phyloP scores from a whole-genome alignment of 768 basidiomycete species.

The Lactarius hengduanensis region DNA sequence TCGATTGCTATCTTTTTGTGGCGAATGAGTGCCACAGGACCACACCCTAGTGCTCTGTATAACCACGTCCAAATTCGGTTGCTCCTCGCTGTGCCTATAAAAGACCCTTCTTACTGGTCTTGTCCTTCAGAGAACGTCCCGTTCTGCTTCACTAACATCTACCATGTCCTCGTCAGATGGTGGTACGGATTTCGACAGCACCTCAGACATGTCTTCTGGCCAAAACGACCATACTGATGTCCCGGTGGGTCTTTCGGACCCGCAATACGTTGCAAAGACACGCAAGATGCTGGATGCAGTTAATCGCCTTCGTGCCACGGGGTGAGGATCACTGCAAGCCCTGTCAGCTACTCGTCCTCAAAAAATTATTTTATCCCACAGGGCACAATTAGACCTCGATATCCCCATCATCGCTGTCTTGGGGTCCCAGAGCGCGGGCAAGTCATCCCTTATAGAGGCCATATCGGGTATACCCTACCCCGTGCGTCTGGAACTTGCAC shows the following conservation, averaged over 20 bases:
- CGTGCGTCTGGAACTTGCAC: slow-evolving; percentile 74
- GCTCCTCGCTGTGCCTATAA: not conserved
- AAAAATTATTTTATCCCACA: slow-evolving; percentile 36
- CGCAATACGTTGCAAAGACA: slow-evolving; percentile 41
- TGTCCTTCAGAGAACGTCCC: not conserved
- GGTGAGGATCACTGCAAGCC: slow-evolving; percentile 40
- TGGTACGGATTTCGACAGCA: not conserved
- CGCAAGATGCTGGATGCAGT: slow-evolving; percentile 56
- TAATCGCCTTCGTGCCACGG: slow-evolving; percentile 59
- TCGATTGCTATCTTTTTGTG: not conserved
- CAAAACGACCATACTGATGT: not conserved
- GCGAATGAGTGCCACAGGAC: not conserved
- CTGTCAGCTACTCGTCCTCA: slow-evolving; percentile 19
- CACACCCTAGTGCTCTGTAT: not conserved
- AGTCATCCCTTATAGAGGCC: slow-evolving; percentile 74
- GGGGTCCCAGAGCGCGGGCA: slow-evolving; percentile 71
- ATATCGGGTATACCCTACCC: slow-evolving; percentile 73
- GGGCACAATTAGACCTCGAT: slow-evolving; percentile 67
- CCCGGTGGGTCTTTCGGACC: slow-evolving; percentile 53
- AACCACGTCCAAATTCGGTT: not conserved
- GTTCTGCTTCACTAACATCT: not conserved
- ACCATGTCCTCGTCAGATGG: not conserved
- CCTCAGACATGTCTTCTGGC: not conserved
- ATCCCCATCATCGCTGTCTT: slow-evolving; percentile 72
- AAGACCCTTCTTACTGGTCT: not conserved